phyloP scores from a whole-genome alignment of 441 rosid genomes.

The Mallotus repandus region DNA sequence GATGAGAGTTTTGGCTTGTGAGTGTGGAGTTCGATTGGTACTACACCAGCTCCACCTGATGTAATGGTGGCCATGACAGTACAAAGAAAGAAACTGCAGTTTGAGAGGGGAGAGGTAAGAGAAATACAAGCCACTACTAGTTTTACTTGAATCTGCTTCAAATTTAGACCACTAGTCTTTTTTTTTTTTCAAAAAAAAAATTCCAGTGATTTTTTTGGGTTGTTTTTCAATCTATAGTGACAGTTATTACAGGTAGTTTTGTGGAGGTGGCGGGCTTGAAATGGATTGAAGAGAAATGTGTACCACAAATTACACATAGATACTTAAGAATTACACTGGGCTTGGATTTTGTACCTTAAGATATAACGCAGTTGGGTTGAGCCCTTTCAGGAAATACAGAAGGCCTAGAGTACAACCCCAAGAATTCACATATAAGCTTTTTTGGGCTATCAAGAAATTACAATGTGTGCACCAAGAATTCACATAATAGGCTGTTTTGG shows the following conservation, averaged over 20 bases:
- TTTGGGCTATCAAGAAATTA: too few species aligned
- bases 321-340: neutral
- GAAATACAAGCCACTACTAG: constrained; percentile 12
- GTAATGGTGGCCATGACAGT: constrained; percentile 58
- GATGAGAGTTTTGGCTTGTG: constrained; percentile 31
- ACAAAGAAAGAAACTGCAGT: constrained; percentile 8
- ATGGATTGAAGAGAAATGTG: constrained; percentile 23
- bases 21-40: constrained; percentile 39
- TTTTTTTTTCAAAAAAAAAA: neutral
- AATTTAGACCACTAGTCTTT: constrained; percentile 29
- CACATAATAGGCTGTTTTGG: too few species aligned
- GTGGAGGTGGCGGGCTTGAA: constrained; percentile 27
- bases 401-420: too few species aligned
- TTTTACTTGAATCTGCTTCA: constrained; percentile 20
- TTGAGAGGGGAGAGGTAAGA: neutral
- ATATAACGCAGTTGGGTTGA: too few species aligned
- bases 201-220: neutral
- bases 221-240: constrained; percentile 12
- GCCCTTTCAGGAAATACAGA: too few species aligned
- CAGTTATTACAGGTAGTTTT: constrained; percentile 47
- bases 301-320: constrained; percentile 30
- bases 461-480: too few species aligned
- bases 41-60: constrained; percentile 45
- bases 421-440: too few species aligned
- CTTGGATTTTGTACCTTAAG: neutral